phyloP scores from a whole-genome alignment of 192 early-diverging fungal genomes.

The Chytriomyces sp. region DNA sequence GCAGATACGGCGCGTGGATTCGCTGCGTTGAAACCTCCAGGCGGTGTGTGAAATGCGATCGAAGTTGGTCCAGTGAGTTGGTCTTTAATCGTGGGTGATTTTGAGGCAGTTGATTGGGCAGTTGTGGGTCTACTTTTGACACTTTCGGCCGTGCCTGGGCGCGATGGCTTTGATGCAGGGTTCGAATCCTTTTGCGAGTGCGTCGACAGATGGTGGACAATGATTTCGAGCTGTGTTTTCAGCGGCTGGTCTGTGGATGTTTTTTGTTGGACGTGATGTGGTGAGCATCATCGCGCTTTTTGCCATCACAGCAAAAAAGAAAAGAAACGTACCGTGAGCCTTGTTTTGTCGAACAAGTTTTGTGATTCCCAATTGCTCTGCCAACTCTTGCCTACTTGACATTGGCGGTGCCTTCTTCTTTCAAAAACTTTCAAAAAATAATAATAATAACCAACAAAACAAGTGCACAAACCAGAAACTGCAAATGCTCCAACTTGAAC shows the following conservation, averaged over 20 bases:
- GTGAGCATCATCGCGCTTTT: not conserved
- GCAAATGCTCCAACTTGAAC: conserved; percentile 37
- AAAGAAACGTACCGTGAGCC: conserved; percentile 24
- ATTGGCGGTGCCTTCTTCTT: conserved; percentile 21
- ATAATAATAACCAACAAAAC: not conserved
- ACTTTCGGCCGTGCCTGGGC: not conserved
- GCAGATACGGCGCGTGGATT: conserved; percentile 25
- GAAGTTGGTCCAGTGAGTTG: not conserved
- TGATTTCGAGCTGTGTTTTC: conserved; percentile 37
- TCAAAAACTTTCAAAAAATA: not conserved
- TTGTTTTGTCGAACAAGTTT: conserved; percentile 39
- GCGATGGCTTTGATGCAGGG: not conserved
- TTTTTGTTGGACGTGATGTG: not conserved
- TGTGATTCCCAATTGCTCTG: conserved; percentile 32
- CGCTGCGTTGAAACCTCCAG: conserved; percentile 21
- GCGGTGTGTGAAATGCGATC: conserved; percentile 21
- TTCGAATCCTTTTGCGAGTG: conserved; percentile 11
- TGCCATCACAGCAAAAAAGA: not conserved
- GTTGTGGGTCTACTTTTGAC: not conserved
- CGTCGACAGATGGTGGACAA: conserved; percentile 13
- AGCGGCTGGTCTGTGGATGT: conserved; percentile 31
- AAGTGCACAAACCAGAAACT: conserved; percentile 36
- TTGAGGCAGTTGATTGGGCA: not conserved
- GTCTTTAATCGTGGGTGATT: not conserved
- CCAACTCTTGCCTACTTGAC: conserved; percentile 29